Evolutionary conservation across 306 rosid species (phyloP).

Genomic region (Malus fusca): DNA sequence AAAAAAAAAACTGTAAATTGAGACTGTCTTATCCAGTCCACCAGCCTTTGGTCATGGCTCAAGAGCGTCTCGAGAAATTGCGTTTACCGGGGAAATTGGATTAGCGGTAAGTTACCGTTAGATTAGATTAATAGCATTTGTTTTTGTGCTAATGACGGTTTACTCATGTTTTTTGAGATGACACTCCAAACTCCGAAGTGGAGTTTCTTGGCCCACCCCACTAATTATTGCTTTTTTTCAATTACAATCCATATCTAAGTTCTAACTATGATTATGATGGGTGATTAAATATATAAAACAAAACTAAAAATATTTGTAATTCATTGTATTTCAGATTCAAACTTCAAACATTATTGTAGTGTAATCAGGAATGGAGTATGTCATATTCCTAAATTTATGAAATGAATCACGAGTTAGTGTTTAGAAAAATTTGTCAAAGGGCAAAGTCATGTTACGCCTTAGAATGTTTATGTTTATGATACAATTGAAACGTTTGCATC

Average conservation of each 20-base stretch:
- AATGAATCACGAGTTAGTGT: neutral
- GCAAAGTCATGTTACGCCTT: too few relatives aligned
- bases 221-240: neutral
- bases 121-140: neutral
- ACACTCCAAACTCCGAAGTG: neutral
- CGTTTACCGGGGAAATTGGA: neutral
- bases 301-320: too few relatives aligned
- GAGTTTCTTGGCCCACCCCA: neutral
- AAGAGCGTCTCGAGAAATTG: neutral
- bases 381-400: too few relatives aligned
- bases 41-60: neutral
- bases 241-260: neutral
- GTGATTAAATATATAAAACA: neutral
- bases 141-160: conserved; percentile 7
- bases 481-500: too few relatives aligned
- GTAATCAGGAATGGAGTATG: too few relatives aligned
- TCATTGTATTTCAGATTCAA: too few relatives aligned
- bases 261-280: neutral
- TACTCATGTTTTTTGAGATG: neutral
- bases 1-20: neutral
- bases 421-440: too few relatives aligned
- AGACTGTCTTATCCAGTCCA: neutral
- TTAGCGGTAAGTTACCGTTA: neutral
- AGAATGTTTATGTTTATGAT: too few relatives aligned
- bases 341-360: too few relatives aligned